Conservation (phyloP, 805 yeast genomes). For the Wickerhamomyces chambardii region DNA sequence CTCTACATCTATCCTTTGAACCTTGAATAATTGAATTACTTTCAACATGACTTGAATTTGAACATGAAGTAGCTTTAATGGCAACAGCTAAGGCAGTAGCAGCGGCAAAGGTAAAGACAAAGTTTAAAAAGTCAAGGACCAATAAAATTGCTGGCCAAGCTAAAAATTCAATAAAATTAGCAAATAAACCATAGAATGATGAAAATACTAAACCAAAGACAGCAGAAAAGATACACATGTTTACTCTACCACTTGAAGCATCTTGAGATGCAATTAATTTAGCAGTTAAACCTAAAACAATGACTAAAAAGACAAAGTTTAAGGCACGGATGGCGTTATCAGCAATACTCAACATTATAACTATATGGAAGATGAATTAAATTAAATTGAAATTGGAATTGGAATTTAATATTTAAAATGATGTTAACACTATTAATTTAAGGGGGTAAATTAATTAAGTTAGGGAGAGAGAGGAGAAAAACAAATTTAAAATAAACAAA, state of each 20-base stretch:
- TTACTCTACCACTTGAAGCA: conserved; percentile 61
- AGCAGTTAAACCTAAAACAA: conserved; percentile 82
- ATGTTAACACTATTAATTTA: too few relatives aligned
- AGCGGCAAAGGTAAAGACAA: conserved; percentile 88
- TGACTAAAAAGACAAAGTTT: conserved; percentile 68
- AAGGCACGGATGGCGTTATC: conserved; percentile 68
- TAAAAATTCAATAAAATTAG: conserved; percentile 66
- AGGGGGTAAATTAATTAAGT: too few relatives aligned
- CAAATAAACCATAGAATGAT: conserved; percentile 68
- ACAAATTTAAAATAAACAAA: too few relatives aligned
- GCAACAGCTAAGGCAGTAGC: conserved; percentile 93
- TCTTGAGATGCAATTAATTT: conserved; percentile 72
- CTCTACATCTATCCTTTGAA: conserved; percentile 79
- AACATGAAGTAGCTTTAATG: conserved; percentile 80
- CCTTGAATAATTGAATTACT: conserved; percentile 69
- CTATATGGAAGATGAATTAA: too few relatives aligned
- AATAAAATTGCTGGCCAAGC: conserved; percentile 84
- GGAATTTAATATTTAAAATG: too few relatives aligned
- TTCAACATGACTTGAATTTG: conserved; percentile 54
- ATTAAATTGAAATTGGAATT: too few relatives aligned
- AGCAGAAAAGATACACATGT: conserved; percentile 80
- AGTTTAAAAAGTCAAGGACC: conserved; percentile 75
- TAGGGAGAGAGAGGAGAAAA: too few relatives aligned
- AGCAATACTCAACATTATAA: conserved; percentile 55
- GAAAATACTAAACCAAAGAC: conserved; percentile 81